These are phyloP conservation scores for Trichoderma cornu-damae DNA, from an alignment of 2,329 filamentous ascomycete species.

Conservation along the genomic window DNA sequence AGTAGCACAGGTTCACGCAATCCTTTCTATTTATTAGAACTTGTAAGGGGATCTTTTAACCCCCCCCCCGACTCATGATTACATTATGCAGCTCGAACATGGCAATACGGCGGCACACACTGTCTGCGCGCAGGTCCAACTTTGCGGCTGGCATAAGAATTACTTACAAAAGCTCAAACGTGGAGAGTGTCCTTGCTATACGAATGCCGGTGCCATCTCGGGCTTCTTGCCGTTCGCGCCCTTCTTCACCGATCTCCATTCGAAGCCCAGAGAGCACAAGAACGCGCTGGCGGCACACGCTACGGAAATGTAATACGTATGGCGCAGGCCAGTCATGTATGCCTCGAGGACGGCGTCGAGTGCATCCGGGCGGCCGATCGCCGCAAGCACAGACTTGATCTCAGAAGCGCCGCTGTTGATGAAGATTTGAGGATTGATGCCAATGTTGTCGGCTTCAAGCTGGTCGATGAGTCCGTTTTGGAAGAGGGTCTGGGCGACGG, in stretches of 20 bases:
- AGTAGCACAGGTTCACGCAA: slow-evolving; percentile 26
- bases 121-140: not conserved
- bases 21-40: not conserved
- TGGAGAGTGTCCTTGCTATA: not conserved
- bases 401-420: slow-evolving; percentile 50
- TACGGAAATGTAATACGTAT: slow-evolving; percentile 49
- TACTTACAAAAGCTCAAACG: slow-evolving; percentile 6
- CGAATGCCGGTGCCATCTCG: slow-evolving; percentile 19
- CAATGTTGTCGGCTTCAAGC: slow-evolving; percentile 41
- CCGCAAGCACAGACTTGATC: slow-evolving; percentile 41
- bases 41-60: not conserved
- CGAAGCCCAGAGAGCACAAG: slow-evolving; percentile 39
- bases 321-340: slow-evolving; percentile 46
- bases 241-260: slow-evolving; percentile 53
- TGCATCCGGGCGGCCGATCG: slow-evolving; percentile 38
- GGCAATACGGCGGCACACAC: not conserved
- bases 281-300: slow-evolving; percentile 45
- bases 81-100: not conserved
- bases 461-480: slow-evolving; percentile 55
- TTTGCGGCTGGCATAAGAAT: not conserved
- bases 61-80: slow-evolving; percentile 1
- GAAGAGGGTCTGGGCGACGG: slow-evolving; percentile 62
- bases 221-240: slow-evolving; percentile 28
- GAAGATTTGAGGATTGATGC: slow-evolving; percentile 45
- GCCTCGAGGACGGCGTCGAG: slow-evolving; percentile 42